Base-by-base conservation (phyloP, 345 rosid genomes). In the Eucalyptus marginata region DNA sequence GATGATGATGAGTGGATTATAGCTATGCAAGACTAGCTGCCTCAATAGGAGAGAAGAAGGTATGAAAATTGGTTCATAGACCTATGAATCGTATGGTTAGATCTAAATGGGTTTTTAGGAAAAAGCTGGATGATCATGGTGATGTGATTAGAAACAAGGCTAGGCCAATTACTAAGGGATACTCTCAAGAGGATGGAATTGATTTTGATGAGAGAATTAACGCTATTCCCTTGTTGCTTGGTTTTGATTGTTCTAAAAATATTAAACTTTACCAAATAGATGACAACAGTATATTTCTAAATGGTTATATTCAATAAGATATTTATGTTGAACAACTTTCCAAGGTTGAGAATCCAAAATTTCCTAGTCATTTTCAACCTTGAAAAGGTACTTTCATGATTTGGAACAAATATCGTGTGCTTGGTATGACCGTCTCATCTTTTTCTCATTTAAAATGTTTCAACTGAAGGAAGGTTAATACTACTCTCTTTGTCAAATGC, bases 391-490 rank as follows among this genome's bases (percentile, higher is more conserved):
- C 62, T 24, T 4, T 24, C 0, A 56, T 56, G 62, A 56, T 24
- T 56, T 24, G 62, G 10, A 24, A 56, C 62, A 24, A 9, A 6
- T 10, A 56, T 56, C 0, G 0, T 56, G 12, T 0, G 29, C 0
- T 56, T 22, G 62, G 1, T 56, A 56, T 56, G 29, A 24, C 62
- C 62, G 0, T 56, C 5, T 56, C 62, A 24, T 24, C 29, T 9
- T 9, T 22, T 56, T 56, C 13, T 56, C 62, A 22, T 56, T 56
- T 8, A 20, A 56, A 56, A 56, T 24, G 62, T 56, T 56, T 56
- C 12, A 56, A 24, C 3, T 22, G 22, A 56, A 56, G 52, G 52
- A 50, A 50, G 62, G 29, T 56, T 56, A 20, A 56, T 56, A 9
- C 62, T 24, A 56, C 13, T 56, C 62, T 56, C 12, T 56, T 56